These are phyloP conservation scores for Dactylellina cionopaga DNA, from an alignment of 2,329 filamentous ascomycete species.

Conservation along the genomic window DNA sequence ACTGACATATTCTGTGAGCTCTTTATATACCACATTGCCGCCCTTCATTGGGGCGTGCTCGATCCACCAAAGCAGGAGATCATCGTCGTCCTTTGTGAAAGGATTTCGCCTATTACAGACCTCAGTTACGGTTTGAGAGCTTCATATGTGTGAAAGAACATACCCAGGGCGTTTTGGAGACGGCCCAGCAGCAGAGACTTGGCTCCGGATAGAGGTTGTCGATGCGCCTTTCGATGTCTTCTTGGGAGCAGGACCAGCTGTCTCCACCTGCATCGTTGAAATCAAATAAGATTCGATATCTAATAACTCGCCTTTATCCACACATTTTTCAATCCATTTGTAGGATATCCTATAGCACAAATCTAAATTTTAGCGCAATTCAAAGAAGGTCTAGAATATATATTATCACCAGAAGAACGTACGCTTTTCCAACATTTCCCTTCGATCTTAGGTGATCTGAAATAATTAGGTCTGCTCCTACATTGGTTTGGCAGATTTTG, in stretches of 20 bases:
- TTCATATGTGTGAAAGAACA: not conserved
- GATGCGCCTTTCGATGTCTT: slow-evolving; percentile 10
- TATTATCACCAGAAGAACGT: no score
- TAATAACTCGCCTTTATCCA: slow-evolving; percentile 64
- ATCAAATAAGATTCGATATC: slow-evolving; percentile 63
- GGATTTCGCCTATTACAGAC: slow-evolving; percentile 21
- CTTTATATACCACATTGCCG: slow-evolving; percentile 53
- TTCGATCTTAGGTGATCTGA: slow-evolving; percentile 67
- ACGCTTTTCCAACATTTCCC: slow-evolving; percentile 65
- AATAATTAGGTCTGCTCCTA: slow-evolving; percentile 37
- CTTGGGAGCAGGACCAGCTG: slow-evolving; percentile 56
- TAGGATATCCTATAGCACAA: slow-evolving; percentile 65
- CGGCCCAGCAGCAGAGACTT: slow-evolving; percentile 12
- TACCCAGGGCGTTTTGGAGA: not conserved
- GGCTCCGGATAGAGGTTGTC: not conserved
- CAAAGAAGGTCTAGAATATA: not conserved
- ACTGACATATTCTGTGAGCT: slow-evolving; percentile 51
- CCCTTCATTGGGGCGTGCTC: slow-evolving; percentile 14
- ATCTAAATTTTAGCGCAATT: not conserved
- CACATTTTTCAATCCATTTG: slow-evolving; percentile 68
- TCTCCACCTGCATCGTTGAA: slow-evolving; percentile 60
- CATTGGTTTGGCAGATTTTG: slow-evolving; percentile 35
- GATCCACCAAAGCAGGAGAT: slow-evolving; percentile 54
- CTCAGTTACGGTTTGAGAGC: not conserved
- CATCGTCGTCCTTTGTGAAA: slow-evolving; percentile 55